Evolutionary conservation across 1,139 yeast genomes (phyloP).

Genomic region (Blastobotrys aristatus): DNA sequence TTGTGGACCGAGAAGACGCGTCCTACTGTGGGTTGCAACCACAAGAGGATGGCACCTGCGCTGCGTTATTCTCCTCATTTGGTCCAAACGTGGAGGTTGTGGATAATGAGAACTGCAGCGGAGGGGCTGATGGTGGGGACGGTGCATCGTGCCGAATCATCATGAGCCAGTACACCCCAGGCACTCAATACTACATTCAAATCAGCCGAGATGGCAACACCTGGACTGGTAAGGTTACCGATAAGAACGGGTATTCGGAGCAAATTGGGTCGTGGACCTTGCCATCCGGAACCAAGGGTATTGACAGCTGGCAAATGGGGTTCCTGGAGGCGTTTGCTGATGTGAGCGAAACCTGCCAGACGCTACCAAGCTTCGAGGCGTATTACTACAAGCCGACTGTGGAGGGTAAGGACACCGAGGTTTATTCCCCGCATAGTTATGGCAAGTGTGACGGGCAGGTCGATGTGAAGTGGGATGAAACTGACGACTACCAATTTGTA

Average conservation of each 20-base stretch:
- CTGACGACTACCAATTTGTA: not conserved
- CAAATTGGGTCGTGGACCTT: not conserved
- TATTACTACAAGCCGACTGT: not conserved
- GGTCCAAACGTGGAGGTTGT: not conserved
- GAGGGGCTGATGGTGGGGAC: constrained; percentile 3
- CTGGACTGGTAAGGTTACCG: constrained; percentile 1
- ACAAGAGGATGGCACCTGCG: not conserved
- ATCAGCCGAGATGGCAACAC: not conserved
- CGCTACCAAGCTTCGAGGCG: not conserved
- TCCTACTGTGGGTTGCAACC: constrained; percentile 6
- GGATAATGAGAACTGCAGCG: not conserved
- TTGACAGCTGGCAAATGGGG: not conserved
- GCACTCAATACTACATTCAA: constrained; percentile 2
- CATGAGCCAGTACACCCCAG: not conserved
- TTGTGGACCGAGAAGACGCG: not conserved
- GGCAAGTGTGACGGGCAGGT: constrained; percentile 2
- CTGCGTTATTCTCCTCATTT: constrained; percentile 3
- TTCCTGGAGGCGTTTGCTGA: not conserved
- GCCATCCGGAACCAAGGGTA: not conserved
- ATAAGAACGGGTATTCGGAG: not conserved
- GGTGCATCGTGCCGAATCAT: not conserved
- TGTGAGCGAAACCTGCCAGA: not conserved
- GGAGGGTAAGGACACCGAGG: not conserved
- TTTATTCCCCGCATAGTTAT: not conserved
- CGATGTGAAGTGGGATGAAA: not conserved